Percentiles rank a stretch among this genome's conserved stretches.
Conservation (phyloP, 2,329 filamentous ascomycete genomes). For the Fusarium sp. region DNA sequence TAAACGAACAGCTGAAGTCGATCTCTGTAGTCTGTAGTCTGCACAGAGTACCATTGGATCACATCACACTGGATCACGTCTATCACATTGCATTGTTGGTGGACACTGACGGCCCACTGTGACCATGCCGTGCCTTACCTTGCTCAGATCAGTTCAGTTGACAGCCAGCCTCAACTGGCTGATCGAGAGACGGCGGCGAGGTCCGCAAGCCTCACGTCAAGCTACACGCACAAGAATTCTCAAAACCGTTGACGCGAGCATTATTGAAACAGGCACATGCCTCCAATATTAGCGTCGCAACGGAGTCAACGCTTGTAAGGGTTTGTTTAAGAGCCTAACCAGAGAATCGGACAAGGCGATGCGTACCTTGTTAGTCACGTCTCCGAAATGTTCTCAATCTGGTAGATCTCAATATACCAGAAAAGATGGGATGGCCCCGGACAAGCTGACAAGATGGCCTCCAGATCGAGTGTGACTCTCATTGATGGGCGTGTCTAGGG, state of each 20-base stretch:
- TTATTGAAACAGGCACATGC: constrained; percentile 7
- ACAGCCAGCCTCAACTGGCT: constrained; percentile 17
- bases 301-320: neutral
- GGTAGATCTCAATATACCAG: constrained; percentile 3
- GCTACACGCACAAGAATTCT: neutral
- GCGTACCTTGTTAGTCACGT: neutral
- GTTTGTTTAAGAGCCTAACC: neutral
- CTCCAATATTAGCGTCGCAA: neutral
- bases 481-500: too few species aligned
- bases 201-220: neutral
- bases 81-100: neutral
- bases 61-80: neutral
- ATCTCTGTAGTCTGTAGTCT: neutral
- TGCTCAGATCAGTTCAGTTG: neutral
- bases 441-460: too few species aligned
- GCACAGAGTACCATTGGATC: neutral
- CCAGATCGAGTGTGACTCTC: too few species aligned
- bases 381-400: neutral
- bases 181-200: neutral
- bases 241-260: constrained; percentile 3
- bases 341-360: neutral
- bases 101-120: neutral
- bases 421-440: too few species aligned
- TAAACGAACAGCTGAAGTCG: constrained; percentile 33
- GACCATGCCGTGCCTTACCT: neutral